These are phyloP conservation scores for Amoebophrya sp. DNA, from an alignment of 169 alveolate species.

Conservation along the genomic window DNA sequence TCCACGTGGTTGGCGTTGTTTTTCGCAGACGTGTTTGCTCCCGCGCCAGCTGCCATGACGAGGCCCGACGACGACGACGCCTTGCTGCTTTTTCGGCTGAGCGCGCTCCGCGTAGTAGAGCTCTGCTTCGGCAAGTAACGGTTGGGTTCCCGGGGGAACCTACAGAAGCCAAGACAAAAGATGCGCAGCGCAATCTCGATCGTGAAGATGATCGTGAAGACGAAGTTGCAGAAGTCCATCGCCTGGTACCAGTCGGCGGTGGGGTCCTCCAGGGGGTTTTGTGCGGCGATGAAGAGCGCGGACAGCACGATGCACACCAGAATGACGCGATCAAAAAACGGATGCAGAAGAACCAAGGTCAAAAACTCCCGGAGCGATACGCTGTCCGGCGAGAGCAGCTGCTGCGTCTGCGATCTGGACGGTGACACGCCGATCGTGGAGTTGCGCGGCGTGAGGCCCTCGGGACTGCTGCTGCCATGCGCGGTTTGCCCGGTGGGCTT, in stretches of 20 bases:
- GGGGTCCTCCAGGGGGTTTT: background rate
- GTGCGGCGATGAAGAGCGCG: background rate
- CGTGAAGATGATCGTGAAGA: background rate
- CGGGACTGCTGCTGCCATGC: background rate
- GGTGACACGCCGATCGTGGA: background rate
- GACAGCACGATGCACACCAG: background rate
- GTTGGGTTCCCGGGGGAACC: background rate
- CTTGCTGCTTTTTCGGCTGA: background rate
- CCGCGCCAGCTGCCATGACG: background rate
- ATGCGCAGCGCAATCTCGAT: background rate
- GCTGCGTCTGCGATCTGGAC: background rate
- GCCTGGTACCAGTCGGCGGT: background rate
- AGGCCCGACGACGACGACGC: too few species aligned
- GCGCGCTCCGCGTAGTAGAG: background rate
- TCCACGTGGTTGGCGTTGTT: background rate
- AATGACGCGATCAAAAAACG: background rate
- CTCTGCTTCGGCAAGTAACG: background rate
- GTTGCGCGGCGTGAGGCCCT: background rate
- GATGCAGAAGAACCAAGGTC: background rate
- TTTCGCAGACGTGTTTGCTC: background rate
- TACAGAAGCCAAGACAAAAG: background rate
- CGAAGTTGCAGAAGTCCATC: background rate
- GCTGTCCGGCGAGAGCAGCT: background rate
- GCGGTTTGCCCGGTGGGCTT: too few species aligned
- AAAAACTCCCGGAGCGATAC: background rate